phyloP scores from a whole-genome alignment of 78 protist species.

The Chrysochromulina tobinii region DNA sequence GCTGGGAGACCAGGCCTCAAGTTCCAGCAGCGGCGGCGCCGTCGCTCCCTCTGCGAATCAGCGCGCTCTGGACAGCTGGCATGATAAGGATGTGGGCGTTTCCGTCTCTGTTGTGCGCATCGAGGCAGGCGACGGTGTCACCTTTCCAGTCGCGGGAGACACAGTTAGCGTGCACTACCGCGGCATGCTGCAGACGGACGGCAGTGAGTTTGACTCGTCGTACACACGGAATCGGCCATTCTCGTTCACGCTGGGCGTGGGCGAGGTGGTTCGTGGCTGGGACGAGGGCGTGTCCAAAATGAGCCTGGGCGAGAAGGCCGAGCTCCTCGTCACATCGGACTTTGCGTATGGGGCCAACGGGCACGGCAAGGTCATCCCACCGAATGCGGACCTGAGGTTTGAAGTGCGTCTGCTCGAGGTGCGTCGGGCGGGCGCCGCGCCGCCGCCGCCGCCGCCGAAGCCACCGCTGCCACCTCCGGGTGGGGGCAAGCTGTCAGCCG shows the following conservation, averaged over 20 bases:
- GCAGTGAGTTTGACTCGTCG: background rate
- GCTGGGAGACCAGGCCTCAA: no score
- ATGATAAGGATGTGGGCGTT: no score
- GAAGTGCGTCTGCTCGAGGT: background rate
- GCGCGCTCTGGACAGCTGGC: no score
- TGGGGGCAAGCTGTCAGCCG: no score
- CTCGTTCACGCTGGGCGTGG: background rate
- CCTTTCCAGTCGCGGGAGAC: no score
- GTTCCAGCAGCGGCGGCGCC: no score
- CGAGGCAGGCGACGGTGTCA: no score
- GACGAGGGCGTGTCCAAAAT: background rate
- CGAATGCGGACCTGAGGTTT: slow-evolving; percentile 3
- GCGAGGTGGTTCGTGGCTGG: slow-evolving; percentile 1
- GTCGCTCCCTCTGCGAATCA: no score
- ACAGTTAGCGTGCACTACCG: background rate
- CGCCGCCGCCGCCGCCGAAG: no score
- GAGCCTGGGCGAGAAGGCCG: slow-evolving; percentile 34
- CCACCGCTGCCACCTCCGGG: no score
- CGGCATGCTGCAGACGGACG: background rate
- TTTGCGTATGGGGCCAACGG: slow-evolving; percentile 39
- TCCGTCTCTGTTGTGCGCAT: no score
- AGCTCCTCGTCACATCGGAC: background rate
- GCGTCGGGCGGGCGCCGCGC: no score
- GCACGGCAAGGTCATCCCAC: slow-evolving; percentile 23
- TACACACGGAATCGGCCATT: background rate